Base-by-base conservation (phyloP, 2,329 filamentous ascomycete genomes). In the Nakataea oryzae region DNA sequence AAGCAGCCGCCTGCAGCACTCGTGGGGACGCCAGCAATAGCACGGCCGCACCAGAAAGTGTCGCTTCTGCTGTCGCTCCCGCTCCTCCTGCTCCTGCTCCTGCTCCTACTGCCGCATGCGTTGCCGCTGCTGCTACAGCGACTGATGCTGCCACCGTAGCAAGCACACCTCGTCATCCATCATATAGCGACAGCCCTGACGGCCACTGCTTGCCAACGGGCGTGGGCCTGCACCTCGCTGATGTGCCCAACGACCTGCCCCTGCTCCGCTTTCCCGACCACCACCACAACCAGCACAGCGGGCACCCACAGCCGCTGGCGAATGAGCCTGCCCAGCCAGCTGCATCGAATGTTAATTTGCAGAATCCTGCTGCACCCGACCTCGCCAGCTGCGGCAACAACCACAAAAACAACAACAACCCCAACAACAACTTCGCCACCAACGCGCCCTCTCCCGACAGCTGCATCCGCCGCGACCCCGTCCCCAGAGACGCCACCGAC, bases 191-290 rank as follows among this genome's bases (percentile, higher is more conserved):
- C 6, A 32, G 30, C 30, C 30, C 30, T 32, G 30, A n/a, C n/a
- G n/a, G n/a, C n/a, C n/a, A n/a, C n/a, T n/a, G 30, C 41, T 9
- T 50, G 59, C 54, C 58, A 64, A 50, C 59, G 61, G 61, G 62
- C 64, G 34, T 62, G 65, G 63, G 67, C 62, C 60, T 78, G 65
- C 74, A 71, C 65, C 76, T 78, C 69, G 70, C 75, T 65, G 75
- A 79, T 67, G 68, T 78, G 59, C 72, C 76, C 62, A 71, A 68
- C 69, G 74, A 78, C 66, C 69, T 77, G 66, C 70, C 71, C 64
- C 74, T 73, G 64, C 74, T 78, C 63, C 69, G 68, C 47, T 70
- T 70, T 64, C 67, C 70, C 64, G 68, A 69, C 61, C 63, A 66
- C 62, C 57, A 57, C 50, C 62, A 59, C 29, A 30, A 59, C 47